A percentile compares a stretch with the other conserved stretches of the same genome.
phyloP scores from a whole-genome alignment of 1,284 basidiomycete genomes.

The Puccinia coronata region DNA sequence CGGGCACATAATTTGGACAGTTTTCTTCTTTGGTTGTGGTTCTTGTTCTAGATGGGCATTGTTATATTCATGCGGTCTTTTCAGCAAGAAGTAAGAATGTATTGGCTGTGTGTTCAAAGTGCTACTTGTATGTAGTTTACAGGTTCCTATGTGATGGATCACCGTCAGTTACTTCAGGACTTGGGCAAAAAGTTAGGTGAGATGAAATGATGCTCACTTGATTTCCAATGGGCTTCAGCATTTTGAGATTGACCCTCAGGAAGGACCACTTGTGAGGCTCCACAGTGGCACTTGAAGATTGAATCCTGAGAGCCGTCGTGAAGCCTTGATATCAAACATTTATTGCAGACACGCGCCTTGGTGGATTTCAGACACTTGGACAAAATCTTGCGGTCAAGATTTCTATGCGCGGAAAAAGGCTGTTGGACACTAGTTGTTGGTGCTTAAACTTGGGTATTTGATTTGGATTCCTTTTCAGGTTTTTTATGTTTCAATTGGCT shows the following conservation, averaged over 20 bases:
- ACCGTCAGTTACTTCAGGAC: background rate
- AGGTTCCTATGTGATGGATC: slow-evolving; percentile 13
- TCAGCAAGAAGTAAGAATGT: background rate
- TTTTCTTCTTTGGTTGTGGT: slow-evolving; percentile 13
- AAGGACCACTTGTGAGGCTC: background rate
- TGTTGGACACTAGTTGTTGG: no score
- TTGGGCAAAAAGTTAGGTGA: background rate
- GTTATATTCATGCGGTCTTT: background rate
- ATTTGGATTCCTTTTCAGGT: background rate
- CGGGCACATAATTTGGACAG: background rate
- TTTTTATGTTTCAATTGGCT: background rate
- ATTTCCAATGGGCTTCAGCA: slow-evolving; percentile 25
- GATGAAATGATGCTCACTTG: background rate
- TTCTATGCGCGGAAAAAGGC: no score
- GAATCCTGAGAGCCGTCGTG: slow-evolving; percentile 1
- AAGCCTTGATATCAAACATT: background rate
- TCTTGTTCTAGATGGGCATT: background rate
- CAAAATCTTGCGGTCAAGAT: background rate
- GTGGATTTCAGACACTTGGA: background rate
- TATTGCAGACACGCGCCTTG: background rate
- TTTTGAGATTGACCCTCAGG: slow-evolving; percentile 12
- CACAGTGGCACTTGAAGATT: slow-evolving; percentile 31
- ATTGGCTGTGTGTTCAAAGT: background rate
- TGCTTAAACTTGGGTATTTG: no score
- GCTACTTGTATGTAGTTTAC: background rate